phyloP scores from a whole-genome alignment of 2,329 filamentous ascomycete genomes.

The Pseudogymnoascus destructans region DNA sequence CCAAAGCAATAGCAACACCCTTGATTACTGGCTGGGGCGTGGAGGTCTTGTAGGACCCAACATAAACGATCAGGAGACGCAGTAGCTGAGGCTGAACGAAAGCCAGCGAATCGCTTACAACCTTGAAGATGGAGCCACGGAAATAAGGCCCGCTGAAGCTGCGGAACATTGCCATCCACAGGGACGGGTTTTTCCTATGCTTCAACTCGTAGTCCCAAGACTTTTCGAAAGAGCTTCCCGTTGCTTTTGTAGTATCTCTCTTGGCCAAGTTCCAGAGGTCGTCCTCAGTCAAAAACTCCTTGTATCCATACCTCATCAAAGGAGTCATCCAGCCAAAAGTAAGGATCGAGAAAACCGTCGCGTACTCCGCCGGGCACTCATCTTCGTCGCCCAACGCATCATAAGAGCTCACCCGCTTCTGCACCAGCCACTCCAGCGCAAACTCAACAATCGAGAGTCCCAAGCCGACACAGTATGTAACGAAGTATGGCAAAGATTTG shows the following conservation, averaged over 20 bases:
- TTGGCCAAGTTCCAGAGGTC: slow-evolving; percentile 87
- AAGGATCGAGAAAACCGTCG: slow-evolving; percentile 81
- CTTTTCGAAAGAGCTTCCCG: slow-evolving; percentile 54
- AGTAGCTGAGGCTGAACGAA: slow-evolving; percentile 88
- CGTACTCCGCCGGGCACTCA: slow-evolving; percentile 68
- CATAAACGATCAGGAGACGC: slow-evolving; percentile 69
- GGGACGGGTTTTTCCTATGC: slow-evolving; percentile 53
- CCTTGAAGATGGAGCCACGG: slow-evolving; percentile 73
- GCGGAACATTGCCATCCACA: slow-evolving; percentile 76
- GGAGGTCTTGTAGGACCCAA: slow-evolving; percentile 56
- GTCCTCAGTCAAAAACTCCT: slow-evolving; percentile 80
- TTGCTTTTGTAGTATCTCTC: slow-evolving; percentile 64
- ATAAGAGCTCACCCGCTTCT: slow-evolving; percentile 56
- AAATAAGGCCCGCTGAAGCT: slow-evolving; percentile 79
- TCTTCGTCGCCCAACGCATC: slow-evolving; percentile 54
- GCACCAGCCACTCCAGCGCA: slow-evolving; percentile 53
- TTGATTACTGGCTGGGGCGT: slow-evolving; percentile 64
- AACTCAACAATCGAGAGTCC: slow-evolving; percentile 49
- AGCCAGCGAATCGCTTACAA: slow-evolving; percentile 70
- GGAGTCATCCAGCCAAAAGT: slow-evolving; percentile 99
- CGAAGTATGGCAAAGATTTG: slow-evolving; percentile 47
- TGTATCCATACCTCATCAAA: slow-evolving; percentile 91
- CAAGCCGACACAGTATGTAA: slow-evolving; percentile 45
- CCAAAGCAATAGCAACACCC: slow-evolving; percentile 75
- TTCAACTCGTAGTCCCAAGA: slow-evolving; percentile 67